A percentile compares a stretch with the other conserved stretches of the same genome.
These are phyloP conservation scores for Metschnikowia reukaufii DNA, from an alignment of 805 yeast species.

Conservation along the genomic window DNA sequence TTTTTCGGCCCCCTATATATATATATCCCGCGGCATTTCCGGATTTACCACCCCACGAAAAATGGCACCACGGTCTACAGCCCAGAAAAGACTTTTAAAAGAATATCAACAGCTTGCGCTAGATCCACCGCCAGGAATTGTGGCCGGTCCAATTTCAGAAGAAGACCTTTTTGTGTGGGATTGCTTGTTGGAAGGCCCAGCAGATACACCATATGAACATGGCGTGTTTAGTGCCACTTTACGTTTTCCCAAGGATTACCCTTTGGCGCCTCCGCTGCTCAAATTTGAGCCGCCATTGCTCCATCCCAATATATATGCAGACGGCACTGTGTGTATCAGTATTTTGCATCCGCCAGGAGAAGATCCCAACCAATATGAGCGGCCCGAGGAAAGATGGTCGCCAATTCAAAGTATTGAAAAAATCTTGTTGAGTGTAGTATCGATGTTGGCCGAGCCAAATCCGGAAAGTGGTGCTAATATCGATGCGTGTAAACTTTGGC, in stretches of 20 bases:
- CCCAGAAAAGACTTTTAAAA: slow-evolving; percentile 81
- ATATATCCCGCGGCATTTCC: not conserved
- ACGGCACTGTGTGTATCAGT: slow-evolving; percentile 95
- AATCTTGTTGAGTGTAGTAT: slow-evolving; percentile 85
- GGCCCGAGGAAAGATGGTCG: slow-evolving; percentile 96
- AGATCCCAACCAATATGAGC: slow-evolving; percentile 93
- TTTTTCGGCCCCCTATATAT: too few relatives aligned
- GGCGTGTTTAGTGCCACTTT: slow-evolving; percentile 82
- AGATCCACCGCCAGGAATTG: slow-evolving; percentile 92
- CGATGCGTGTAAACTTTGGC: slow-evolving; percentile 81
- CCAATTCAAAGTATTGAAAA: slow-evolving; percentile 98
- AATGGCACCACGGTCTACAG: slow-evolving; percentile 46
- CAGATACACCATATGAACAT: slow-evolving; percentile 80
- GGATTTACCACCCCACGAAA: too few relatives aligned
- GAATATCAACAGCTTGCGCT: slow-evolving; percentile 83
- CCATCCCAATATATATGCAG: slow-evolving; percentile 92
- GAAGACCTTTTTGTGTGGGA: slow-evolving; percentile 79
- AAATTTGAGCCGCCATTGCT: slow-evolving; percentile 76
- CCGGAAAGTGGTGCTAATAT: slow-evolving; percentile 93
- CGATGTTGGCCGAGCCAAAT: slow-evolving; percentile 97
- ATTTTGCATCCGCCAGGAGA: slow-evolving; percentile 96
- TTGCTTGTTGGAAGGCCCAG: slow-evolving; percentile 80
- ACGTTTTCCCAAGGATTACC: slow-evolving; percentile 76
- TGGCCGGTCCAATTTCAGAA: slow-evolving; percentile 86
- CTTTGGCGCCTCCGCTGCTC: slow-evolving; percentile 77